Conservation (phyloP, 805 yeast genomes). For the Nakazawaea ishiwadae region DNA sequence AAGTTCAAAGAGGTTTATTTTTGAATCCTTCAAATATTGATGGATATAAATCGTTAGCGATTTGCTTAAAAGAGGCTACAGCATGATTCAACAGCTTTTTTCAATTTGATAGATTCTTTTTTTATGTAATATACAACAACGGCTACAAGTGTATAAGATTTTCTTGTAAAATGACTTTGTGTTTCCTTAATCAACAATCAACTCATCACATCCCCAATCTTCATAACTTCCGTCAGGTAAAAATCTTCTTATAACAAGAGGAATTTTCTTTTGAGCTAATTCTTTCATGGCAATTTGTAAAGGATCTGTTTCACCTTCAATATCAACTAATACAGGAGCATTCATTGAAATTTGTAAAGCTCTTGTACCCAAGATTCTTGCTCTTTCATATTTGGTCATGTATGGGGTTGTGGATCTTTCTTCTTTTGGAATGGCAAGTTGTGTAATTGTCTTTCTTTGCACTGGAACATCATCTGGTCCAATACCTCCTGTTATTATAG, state of each 20-base stretch:
- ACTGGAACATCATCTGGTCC: constrained; percentile 49
- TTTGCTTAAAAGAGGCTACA: no score
- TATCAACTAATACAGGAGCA: constrained; percentile 96
- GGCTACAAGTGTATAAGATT: no score
- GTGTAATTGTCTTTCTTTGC: constrained; percentile 59
- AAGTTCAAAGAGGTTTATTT: constrained; percentile 65
- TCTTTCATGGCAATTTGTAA: constrained; percentile 97
- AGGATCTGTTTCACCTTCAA: constrained; percentile 99
- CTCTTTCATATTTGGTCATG: constrained; percentile 98
- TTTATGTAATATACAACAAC: constrained; percentile 5
- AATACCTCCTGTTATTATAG: constrained; percentile 65
- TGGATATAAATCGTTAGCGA: constrained; percentile 20
- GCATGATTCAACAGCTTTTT: no score
- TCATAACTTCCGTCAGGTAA: constrained; percentile 96
- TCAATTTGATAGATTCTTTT: no score
- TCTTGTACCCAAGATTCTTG: constrained; percentile 95
- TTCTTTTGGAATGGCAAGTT: constrained; percentile 84
- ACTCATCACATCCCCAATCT: constrained; percentile 99
- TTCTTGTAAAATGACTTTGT: no score
- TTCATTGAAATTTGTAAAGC: constrained; percentile 97
- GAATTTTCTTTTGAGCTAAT: constrained; percentile 89
- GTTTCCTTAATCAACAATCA: constrained; percentile 66
- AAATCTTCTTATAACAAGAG: constrained; percentile 91
- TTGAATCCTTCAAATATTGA: constrained; percentile 48
- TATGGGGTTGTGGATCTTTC: constrained; percentile 94